These are phyloP conservation scores for Yarrowia sp. DNA, from an alignment of 805 yeast species.

Conservation along the genomic window DNA sequence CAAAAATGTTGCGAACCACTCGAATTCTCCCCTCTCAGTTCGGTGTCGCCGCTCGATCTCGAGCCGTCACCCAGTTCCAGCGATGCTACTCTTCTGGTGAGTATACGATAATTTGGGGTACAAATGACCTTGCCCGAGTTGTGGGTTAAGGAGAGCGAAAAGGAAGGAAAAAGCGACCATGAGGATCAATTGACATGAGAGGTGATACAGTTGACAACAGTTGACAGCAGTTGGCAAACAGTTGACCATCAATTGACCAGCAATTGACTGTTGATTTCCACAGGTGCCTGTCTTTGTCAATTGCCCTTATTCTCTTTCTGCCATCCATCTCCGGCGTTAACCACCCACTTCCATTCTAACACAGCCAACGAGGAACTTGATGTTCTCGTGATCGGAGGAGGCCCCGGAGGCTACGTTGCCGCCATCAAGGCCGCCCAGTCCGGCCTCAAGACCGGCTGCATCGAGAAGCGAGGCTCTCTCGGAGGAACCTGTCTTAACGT, in stretches of 20 bases:
- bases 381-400: slow-evolving; percentile 96
- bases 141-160: too few species aligned
- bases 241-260: too few species aligned
- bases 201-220: too few species aligned
- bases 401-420: slow-evolving; percentile 99
- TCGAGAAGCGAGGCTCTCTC: slow-evolving; percentile 93
- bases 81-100: slow-evolving; percentile 37
- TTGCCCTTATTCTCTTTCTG: not conserved
- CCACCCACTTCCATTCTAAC: slow-evolving; percentile 2
- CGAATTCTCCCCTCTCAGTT: slow-evolving; percentile 31
- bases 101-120: not conserved
- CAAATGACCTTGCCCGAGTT: too few species aligned
- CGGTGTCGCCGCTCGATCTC: slow-evolving; percentile 13
- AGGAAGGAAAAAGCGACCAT: too few species aligned
- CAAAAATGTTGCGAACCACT: slow-evolving; percentile 32
- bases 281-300: too few species aligned
- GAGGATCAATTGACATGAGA: too few species aligned
- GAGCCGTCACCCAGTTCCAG: slow-evolving; percentile 36
- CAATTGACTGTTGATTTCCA: too few species aligned
- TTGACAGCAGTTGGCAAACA: too few species aligned
- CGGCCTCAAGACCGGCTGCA: slow-evolving; percentile 92
- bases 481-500: slow-evolving; percentile 99
- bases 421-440: slow-evolving; percentile 99
- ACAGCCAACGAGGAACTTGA: slow-evolving; percentile 67
- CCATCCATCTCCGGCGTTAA: not conserved